These are phyloP conservation scores for Ramichloridium luteum DNA, from an alignment of 2,329 filamentous ascomycete genomes.

Conservation along the genomic window DNA sequence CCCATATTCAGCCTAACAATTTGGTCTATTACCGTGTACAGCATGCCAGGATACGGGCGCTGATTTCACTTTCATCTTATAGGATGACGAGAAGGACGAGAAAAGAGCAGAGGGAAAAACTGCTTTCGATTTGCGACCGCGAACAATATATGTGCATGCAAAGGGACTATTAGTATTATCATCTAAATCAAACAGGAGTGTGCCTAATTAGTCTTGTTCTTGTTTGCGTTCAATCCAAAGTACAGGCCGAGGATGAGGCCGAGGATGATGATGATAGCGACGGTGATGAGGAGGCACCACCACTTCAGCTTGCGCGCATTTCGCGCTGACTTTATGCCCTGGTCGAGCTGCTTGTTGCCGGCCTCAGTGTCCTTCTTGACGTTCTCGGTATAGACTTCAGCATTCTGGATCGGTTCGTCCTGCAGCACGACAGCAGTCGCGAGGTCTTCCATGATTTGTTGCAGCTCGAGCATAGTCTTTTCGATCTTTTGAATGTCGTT, in stretches of 20 bases:
- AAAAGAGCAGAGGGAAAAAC: too few relatives aligned
- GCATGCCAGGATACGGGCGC: too few relatives aligned
- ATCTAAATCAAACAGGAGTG: too few relatives aligned
- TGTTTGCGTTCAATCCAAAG: slow-evolving; percentile 28
- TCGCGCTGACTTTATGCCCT: slow-evolving; percentile 55
- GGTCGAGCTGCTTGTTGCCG: slow-evolving; percentile 56
- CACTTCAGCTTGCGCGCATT: slow-evolving; percentile 66
- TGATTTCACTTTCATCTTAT: too few relatives aligned
- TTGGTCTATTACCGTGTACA: too few relatives aligned
- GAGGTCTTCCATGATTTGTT: slow-evolving; percentile 60
- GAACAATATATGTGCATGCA: too few relatives aligned
- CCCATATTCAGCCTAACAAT: too few relatives aligned
- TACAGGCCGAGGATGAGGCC: slow-evolving; percentile 39
- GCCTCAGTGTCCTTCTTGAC: slow-evolving; percentile 55
- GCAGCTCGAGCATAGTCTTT: slow-evolving; percentile 58
- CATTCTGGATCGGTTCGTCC: slow-evolving; percentile 48
- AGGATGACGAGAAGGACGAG: too few relatives aligned
- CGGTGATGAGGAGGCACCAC: slow-evolving; percentile 55
- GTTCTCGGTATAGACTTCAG: slow-evolving; percentile 53
- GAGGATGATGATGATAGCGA: slow-evolving; percentile 37
- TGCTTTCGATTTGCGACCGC: too few relatives aligned
- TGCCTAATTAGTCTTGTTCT: too few relatives aligned
- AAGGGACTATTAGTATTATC: too few relatives aligned
- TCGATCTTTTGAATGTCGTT: slow-evolving; percentile 75
- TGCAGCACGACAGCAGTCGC: slow-evolving; percentile 63